Evolutionary conservation across 2,329 filamentous ascomycete genomes (phyloP).

Genomic region (Helotiales sp.): DNA sequence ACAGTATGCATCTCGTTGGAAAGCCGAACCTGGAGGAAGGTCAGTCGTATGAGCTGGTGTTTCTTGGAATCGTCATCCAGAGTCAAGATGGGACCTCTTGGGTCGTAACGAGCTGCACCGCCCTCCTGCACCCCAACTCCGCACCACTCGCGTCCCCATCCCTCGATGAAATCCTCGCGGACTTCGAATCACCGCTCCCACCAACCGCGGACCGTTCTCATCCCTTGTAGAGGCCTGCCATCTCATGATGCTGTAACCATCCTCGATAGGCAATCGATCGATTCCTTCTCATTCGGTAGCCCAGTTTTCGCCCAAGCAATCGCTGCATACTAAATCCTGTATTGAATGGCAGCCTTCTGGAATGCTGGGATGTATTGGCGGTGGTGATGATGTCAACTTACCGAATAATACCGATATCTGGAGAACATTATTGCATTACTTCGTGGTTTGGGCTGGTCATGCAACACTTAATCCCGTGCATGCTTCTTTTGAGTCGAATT

Average conservation of each 20-base stretch:
- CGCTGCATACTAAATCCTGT: conserved; percentile 46
- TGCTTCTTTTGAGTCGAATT: conserved; percentile 21
- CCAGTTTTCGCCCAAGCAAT: background rate
- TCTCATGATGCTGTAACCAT: conserved; percentile 42
- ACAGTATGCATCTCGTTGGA: no score
- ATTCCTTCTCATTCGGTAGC: conserved; percentile 23
- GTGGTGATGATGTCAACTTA: background rate
- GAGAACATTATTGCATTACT: background rate
- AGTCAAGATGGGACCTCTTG: background rate
- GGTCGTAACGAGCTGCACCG: background rate
- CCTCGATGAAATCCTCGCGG: background rate
- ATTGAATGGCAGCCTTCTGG: conserved; percentile 30
- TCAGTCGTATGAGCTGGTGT: background rate
- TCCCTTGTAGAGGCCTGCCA: conserved; percentile 40
- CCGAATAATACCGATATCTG: background rate
- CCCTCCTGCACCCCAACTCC: background rate
- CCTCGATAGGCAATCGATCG: conserved; percentile 39
- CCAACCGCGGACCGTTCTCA: conserved; percentile 47
- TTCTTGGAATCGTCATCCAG: background rate
- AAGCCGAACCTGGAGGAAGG: no score
- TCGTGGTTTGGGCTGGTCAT: conserved; percentile 20
- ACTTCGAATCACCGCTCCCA: conserved; percentile 31
- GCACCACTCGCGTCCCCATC: background rate
- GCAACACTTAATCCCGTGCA: conserved; percentile 33
- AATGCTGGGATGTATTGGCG: background rate